Evolutionary conservation across 2,329 filamentous ascomycete species (phyloP).

Genomic region (Aspergillus persii): DNA sequence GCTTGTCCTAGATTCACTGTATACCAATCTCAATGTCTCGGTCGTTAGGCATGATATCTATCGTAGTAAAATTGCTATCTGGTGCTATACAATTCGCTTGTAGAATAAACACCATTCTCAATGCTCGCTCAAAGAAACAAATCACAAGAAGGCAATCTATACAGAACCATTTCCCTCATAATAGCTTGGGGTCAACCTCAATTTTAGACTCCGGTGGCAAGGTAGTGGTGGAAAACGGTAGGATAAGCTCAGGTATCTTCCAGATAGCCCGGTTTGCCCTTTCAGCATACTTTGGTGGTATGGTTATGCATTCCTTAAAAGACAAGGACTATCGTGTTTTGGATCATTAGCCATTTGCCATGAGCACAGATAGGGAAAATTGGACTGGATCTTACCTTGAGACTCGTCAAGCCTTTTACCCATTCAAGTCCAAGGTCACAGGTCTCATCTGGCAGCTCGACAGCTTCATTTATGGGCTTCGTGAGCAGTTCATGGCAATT

Average conservation of each 20-base stretch:
- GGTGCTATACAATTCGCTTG: background rate
- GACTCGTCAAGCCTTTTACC: constrained; percentile 22
- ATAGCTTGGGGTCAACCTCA: constrained; percentile 25
- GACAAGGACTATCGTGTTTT: constrained; percentile 24
- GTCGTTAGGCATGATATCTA: background rate
- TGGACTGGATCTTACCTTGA: constrained; percentile 20
- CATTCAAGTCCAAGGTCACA: constrained; percentile 27
- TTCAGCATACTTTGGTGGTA: constrained; percentile 22
- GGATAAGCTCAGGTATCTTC: constrained; percentile 27
- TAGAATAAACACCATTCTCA: background rate
- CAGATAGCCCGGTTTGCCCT: constrained; percentile 25
- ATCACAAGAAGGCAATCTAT: background rate
- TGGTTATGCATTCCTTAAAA: constrained; percentile 23
- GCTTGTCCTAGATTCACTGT: background rate
- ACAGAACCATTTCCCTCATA: background rate
- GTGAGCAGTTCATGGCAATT: constrained; percentile 24
- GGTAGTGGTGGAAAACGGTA: constrained; percentile 17
- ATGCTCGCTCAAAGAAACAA: background rate
- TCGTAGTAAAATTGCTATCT: background rate
- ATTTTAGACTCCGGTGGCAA: constrained; percentile 12
- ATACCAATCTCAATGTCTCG: background rate
- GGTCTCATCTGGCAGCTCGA: constrained; percentile 3
- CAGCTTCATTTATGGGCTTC: constrained; percentile 10
- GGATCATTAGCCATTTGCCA: background rate
- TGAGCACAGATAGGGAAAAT: background rate